phyloP scores from a whole-genome alignment of 2,329 filamentous ascomycete genomes.

The Teratosphaeria nubilosa region DNA sequence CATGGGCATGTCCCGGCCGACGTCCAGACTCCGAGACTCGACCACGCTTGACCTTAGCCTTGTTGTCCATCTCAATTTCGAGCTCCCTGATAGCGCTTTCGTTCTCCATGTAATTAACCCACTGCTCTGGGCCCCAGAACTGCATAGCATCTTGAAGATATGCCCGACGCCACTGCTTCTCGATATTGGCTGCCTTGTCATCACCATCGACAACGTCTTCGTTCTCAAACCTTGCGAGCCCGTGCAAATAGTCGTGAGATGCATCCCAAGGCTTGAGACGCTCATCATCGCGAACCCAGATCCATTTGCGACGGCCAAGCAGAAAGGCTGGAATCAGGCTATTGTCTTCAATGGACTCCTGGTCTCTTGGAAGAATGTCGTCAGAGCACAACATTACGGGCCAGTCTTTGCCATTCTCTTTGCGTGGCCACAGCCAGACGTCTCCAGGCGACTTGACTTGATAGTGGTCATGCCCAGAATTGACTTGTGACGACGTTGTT shows the following conservation, averaged over 20 bases:
- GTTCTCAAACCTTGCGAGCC: background rate
- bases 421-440: slow-evolving; percentile 8
- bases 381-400: slow-evolving; percentile 14
- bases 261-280: slow-evolving; percentile 7
- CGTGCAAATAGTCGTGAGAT: slow-evolving; percentile 7
- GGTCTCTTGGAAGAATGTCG: slow-evolving; percentile 4
- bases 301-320: slow-evolving; percentile 14
- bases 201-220: slow-evolving; percentile 3
- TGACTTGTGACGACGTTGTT: background rate
- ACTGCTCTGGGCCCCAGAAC: background rate
- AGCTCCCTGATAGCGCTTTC: background rate
- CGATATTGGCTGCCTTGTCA: slow-evolving; percentile 7
- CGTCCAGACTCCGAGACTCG: background rate
- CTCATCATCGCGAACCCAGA: slow-evolving; percentile 9
- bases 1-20: background rate
- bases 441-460: slow-evolving; percentile 2
- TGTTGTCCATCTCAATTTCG: background rate
- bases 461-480: background rate
- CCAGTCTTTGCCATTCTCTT: slow-evolving; percentile 7
- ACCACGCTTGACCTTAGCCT: background rate
- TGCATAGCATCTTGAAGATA: slow-evolving; percentile 2
- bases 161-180: slow-evolving; percentile 3
- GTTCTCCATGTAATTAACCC: slow-evolving; percentile 4
- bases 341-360: slow-evolving; percentile 1
- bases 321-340: slow-evolving; percentile 10